A percentile compares a stretch with the other conserved stretches of the same genome.
Conservation (phyloP, 352 stramenopile genomes). For the Globisporangium middletonii region DNA sequence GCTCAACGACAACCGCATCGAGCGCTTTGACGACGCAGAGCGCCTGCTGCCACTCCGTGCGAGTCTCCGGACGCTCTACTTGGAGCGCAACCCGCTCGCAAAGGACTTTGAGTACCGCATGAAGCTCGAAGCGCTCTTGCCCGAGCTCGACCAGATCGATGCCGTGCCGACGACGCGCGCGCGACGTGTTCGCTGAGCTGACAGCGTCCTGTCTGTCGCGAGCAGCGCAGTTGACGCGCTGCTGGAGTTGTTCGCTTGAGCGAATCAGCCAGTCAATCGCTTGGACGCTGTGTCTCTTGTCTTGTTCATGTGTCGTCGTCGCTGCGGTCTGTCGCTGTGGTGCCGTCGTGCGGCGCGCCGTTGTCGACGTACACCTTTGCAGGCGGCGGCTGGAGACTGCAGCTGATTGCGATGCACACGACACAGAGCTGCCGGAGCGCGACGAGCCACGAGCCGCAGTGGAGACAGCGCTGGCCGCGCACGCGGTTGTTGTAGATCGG, state of each 20-base stretch:
- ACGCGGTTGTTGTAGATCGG: constrained; percentile 48
- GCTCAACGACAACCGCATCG: constrained; percentile 68
- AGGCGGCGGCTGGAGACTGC: constrained; percentile 34
- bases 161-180: constrained; percentile 68
- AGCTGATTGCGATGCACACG: constrained; percentile 55
- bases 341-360: constrained; percentile 21
- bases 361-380: constrained; percentile 54
- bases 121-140: constrained; percentile 85
- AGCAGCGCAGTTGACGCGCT: background rate
- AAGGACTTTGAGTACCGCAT: constrained; percentile 95
- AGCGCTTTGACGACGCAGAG: constrained; percentile 56
- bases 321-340: constrained; percentile 7
- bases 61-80: constrained; percentile 89
- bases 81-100: constrained; percentile 94
- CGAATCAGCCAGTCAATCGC: constrained; percentile 5
- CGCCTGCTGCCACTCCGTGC: constrained; percentile 67
- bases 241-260: background rate
- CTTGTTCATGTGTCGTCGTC: constrained; percentile 1
- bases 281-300: background rate
- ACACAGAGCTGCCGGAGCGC: constrained; percentile 38
- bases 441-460: constrained; percentile 74
- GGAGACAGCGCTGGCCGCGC: constrained; percentile 41
- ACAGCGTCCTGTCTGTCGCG: background rate
- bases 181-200: constrained; percentile 20
- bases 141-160: constrained; percentile 94